Evolutionary conservation across 345 rosid genomes (phyloP).

Genomic region (Adansonia digitata): DNA sequence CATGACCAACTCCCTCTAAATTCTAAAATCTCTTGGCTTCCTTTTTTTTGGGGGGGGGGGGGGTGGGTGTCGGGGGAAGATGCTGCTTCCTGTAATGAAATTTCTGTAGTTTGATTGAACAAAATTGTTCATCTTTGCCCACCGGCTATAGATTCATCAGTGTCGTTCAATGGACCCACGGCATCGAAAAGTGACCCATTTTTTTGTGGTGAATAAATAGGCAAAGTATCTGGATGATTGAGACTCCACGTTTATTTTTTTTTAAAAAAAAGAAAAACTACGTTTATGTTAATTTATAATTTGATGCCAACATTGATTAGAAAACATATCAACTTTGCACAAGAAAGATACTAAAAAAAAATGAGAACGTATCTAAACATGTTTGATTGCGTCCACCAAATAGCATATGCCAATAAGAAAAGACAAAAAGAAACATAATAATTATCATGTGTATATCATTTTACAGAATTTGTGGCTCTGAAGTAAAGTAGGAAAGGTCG

Average conservation of each 20-base stretch:
- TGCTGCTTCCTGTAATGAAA: background rate
- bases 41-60: background rate
- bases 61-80: too few species aligned
- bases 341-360: background rate
- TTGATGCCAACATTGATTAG: background rate
- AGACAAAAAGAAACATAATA: constrained; percentile 6
- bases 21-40: background rate
- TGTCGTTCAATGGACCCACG: too few species aligned
- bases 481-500: background rate
- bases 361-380: background rate
- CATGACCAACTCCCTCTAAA: background rate
- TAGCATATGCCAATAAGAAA: background rate
- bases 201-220: background rate
- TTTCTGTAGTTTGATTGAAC: background rate
- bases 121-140: background rate
- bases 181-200: background rate
- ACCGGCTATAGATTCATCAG: background rate
- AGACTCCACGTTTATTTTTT: background rate
- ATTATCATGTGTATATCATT: background rate
- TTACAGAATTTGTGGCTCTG: constrained; percentile 10
- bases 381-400: background rate
- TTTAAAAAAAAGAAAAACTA: too few species aligned
- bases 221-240: background rate
- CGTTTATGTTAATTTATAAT: background rate
- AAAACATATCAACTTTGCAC: background rate